Evolutionary conservation across 371 early-diverging fungal species (phyloP), one percentile per base, ranked within the genome.

Genomic region (Mortierella sp.): DNA sequence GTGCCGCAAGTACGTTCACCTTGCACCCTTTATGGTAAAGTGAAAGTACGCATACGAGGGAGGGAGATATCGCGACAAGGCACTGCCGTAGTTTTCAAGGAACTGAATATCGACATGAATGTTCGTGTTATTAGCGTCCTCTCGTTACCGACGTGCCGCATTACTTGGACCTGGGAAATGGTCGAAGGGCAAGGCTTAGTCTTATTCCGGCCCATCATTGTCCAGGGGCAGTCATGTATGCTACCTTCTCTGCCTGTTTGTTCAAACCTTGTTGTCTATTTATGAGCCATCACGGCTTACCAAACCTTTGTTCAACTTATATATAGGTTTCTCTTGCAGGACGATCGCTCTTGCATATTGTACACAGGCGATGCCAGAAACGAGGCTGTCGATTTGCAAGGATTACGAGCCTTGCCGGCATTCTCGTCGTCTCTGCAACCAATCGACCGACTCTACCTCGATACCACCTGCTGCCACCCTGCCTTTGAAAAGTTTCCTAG

Each of bases 141-240:
- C 70, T 82, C 16, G 58, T 66, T 6, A 72, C 69, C 37, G 73
- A 82, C 31, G 24, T 55, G 0, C 24, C 78, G 10, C 75, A 82
- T n/a, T 82, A 82, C 52, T 13, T 86, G 22, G 70, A 81, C 6
- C 76, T 86, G 9, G 71, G 68, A 13, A 83, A 85, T 61, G 79
- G 85, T 16, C 71, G 86, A 22, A 48, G 31, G 29, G 68, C 79
- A 6, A 73, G 85, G 34, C 34, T 85, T 7, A 80, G 76, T 0
- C 82, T 85, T 52, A 67, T 86, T 2, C 85, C 86, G 11, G 87
- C 88, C 1, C 87, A 88, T 37, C 89, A 87, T 75, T 87, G 89
- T 52, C 86, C 85, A 26, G 89, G 89, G 1, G 82, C 89, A 22
- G 79, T 87, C 64, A 85, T 88, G 89, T 87, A 83, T 68, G 72